Percentiles rank a stretch among this genome's conserved stretches.
phyloP scores from a whole-genome alignment of 2,329 filamentous ascomycete species.

The Aspergillus sp. region DNA sequence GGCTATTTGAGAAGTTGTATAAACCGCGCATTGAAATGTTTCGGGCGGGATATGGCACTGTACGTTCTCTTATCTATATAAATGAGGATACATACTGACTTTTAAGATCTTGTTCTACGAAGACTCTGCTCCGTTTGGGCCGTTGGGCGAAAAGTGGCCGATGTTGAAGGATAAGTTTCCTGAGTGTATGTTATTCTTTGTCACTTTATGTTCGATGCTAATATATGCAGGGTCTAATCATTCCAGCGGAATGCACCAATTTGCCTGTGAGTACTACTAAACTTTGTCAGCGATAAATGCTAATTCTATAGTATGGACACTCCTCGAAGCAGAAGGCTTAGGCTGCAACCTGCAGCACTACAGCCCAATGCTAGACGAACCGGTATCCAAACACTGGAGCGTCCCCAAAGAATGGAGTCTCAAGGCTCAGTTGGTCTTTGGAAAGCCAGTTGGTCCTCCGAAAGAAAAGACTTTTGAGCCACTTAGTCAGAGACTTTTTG shows the following conservation, averaged over 20 bases:
- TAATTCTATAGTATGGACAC: slow-evolving; percentile 58
- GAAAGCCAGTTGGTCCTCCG: slow-evolving; percentile 31
- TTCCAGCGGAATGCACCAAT: background rate
- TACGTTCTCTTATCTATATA: slow-evolving; percentile 38
- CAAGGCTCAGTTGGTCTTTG: slow-evolving; percentile 80
- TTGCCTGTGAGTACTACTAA: background rate
- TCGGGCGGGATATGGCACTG: slow-evolving; percentile 68
- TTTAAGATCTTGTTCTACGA: background rate
- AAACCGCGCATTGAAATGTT: slow-evolving; percentile 53
- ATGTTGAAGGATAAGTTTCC: background rate
- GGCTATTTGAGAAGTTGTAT: slow-evolving; percentile 42
- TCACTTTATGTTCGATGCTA: no score
- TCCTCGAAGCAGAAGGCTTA: slow-evolving; percentile 75
- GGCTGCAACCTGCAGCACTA: slow-evolving; percentile 91
- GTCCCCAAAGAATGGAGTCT: slow-evolving; percentile 69
- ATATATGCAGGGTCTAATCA: background rate
- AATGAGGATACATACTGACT: background rate
- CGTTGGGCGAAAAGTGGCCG: background rate
- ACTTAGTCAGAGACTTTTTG: slow-evolving; percentile 29
- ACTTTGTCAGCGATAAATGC: background rate
- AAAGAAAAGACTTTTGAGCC: slow-evolving; percentile 24
- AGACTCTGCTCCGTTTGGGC: background rate
- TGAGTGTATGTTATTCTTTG: background rate
- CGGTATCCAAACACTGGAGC: slow-evolving; percentile 64
- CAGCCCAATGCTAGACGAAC: slow-evolving; percentile 75